These are phyloP conservation scores for Novymonas esmeraldas DNA, from an alignment of 208 protist species.

Conservation along the genomic window DNA sequence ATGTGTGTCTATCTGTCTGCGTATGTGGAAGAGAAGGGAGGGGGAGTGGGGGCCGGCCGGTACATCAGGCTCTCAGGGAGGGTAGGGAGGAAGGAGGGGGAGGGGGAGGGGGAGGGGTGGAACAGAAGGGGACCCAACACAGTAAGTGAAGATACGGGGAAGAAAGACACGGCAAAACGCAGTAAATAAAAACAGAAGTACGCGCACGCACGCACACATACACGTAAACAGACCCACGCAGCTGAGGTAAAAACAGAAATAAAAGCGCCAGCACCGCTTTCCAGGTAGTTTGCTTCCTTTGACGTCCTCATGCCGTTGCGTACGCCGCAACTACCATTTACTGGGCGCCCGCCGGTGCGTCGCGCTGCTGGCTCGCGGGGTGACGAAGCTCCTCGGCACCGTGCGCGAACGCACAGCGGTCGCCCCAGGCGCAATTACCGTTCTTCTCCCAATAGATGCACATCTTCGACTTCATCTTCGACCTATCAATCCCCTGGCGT, in stretches of 20 bases:
- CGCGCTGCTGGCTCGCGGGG: slow-evolving; percentile 21
- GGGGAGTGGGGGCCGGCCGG: no score
- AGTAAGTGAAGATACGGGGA: neutral
- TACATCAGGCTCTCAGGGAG: no score
- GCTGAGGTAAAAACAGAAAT: slow-evolving; percentile 6
- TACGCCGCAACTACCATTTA: neutral
- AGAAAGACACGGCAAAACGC: neutral
- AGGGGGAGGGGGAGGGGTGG: no score
- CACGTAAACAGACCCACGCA: neutral
- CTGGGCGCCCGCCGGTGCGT: slow-evolving; percentile 14
- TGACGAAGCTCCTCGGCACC: slow-evolving; percentile 62
- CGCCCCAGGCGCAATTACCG: slow-evolving; percentile 81
- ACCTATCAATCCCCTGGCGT: slow-evolving; percentile 71
- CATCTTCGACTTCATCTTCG: slow-evolving; percentile 87
- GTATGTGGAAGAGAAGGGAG: no score
- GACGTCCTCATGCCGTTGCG: slow-evolving; percentile 3
- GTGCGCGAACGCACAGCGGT: slow-evolving; percentile 86
- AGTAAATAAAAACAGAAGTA: neutral
- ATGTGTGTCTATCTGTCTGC: no score
- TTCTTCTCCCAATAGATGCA: slow-evolving; percentile 89
- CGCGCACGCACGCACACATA: neutral
- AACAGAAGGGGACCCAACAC: no score
- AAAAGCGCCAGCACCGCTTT: slow-evolving; percentile 12
- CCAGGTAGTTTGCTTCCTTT: neutral
- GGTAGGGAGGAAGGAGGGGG: no score